Percentiles rank a stretch among this genome's conserved stretches.
These are phyloP conservation scores for Fusarium vanettenii DNA, from an alignment of 2,329 filamentous ascomycete species.

Conservation along the genomic window DNA sequence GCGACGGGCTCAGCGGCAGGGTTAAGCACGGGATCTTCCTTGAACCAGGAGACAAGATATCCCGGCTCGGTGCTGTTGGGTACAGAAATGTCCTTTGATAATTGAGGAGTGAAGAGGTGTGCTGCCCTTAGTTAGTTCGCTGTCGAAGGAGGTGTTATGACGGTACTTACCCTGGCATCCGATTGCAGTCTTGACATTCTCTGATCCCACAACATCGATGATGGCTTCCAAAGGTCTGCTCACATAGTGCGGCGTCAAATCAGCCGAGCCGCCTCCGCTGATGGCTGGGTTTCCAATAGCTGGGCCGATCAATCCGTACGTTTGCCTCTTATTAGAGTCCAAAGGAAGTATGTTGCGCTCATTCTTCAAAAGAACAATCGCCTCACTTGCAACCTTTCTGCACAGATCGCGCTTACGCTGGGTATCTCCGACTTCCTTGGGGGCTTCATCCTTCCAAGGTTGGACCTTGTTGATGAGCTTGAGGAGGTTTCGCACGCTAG, in stretches of 20 bases:
- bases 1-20: neutral
- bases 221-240: constrained; percentile 46
- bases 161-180: constrained; percentile 4
- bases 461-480: constrained; percentile 17
- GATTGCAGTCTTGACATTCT: constrained; percentile 2
- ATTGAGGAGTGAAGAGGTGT: neutral
- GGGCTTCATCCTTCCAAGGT: neutral
- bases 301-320: constrained; percentile 47
- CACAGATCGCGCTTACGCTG: constrained; percentile 36
- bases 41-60: neutral
- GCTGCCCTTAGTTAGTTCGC: neutral
- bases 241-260: constrained; percentile 43
- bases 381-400: constrained; percentile 57
- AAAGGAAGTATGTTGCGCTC: neutral
- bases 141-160: neutral
- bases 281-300: neutral
- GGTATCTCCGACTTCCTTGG: neutral
- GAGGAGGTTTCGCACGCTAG: constrained; percentile 38
- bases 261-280: constrained; percentile 47
- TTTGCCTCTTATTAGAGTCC: constrained; percentile 36
- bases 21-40: neutral
- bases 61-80: neutral
- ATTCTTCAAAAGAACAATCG: constrained; percentile 53
- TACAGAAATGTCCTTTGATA: neutral
- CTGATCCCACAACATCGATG: constrained; percentile 22